Percentiles rank a stretch among this genome's conserved stretches.
Evolutionary conservation across 1,284 basidiomycete species (phyloP).

Genomic region (Volvariella surrecta): DNA sequence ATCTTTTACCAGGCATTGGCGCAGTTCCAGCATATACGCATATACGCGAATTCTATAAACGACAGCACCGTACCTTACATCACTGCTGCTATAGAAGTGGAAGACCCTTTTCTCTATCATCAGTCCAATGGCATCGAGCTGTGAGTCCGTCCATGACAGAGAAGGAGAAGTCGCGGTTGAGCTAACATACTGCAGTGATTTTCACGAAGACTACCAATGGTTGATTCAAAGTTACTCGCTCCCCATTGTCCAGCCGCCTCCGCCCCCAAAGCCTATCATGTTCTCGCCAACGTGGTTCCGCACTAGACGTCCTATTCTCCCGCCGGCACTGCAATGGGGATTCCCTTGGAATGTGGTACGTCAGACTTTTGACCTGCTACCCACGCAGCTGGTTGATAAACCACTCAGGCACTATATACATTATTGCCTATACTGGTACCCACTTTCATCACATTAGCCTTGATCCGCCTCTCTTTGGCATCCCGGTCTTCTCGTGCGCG

Average conservation of each 20-base stretch:
- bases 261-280: conserved; percentile 25
- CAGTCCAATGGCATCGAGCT: conserved; percentile 52
- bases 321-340: conserved; percentile 51
- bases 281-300: conserved; percentile 41
- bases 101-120: conserved; percentile 62
- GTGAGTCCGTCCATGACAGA: conserved; percentile 28
- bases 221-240: conserved; percentile 43
- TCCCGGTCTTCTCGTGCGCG: conserved; percentile 49
- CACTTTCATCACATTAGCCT: conserved; percentile 37
- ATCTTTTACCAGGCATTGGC: conserved; percentile 74
- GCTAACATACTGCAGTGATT: conserved; percentile 30
- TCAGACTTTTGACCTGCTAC: conserved; percentile 7
- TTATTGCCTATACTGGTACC: conserved; percentile 62
- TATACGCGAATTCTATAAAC: conserved; percentile 85
- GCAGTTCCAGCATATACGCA: conserved; percentile 60
- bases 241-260: conserved; percentile 29
- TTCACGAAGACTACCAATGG: conserved; percentile 46
- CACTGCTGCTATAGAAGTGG: conserved; percentile 63
- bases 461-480: conserved; percentile 45
- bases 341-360: conserved; percentile 74
- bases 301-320: conserved; percentile 38
- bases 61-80: conserved; percentile 80
- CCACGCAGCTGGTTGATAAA: neutral
- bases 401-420: conserved; percentile 38
- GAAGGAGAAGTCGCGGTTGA: neutral